These are phyloP conservation scores for Sporothrix schenckii DNA, from an alignment of 2,329 filamentous ascomycete species.

Conservation along the genomic window DNA sequence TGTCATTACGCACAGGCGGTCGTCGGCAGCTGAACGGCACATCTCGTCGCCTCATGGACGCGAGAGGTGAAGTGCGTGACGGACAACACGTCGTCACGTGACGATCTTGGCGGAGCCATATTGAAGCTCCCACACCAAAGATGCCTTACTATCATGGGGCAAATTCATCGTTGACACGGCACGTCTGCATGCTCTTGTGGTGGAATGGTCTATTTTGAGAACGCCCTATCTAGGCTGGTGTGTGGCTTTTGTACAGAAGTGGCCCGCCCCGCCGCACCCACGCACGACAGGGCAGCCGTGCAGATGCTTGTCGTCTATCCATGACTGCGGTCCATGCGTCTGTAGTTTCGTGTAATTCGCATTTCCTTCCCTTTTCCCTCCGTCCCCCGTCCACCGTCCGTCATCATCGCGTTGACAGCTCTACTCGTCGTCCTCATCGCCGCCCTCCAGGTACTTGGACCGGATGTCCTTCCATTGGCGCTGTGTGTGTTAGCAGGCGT, in stretches of 20 bases:
- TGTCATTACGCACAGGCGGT: background rate
- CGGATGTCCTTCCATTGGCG: constrained; percentile 99
- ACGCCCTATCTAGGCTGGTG: background rate
- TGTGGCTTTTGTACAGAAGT: constrained; percentile 27
- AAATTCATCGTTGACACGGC: background rate
- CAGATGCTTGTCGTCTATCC: constrained; percentile 7
- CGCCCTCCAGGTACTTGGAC: constrained; percentile 75
- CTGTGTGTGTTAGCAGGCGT: constrained; percentile 52
- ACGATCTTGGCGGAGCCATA: background rate
- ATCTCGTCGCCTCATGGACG: background rate
- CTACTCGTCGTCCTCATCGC: constrained; percentile 67
- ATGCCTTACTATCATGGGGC: no score
- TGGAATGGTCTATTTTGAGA: constrained; percentile 21
- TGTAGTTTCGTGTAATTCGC: background rate
- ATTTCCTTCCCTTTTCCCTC: background rate
- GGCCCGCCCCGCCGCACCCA: constrained; percentile 11
- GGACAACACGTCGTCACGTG: background rate
- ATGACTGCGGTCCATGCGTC: background rate
- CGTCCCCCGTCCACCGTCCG: background rate
- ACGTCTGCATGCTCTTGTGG: no score
- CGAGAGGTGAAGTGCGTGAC: background rate
- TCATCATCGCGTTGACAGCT: background rate
- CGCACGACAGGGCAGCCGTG: constrained; percentile 7
- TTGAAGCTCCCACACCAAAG: no score
- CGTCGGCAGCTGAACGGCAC: background rate